Percentiles rank a stretch among this genome's conserved stretches.
Conservation (phyloP, 331 rosid genomes). For the Saraca asoca region DNA sequence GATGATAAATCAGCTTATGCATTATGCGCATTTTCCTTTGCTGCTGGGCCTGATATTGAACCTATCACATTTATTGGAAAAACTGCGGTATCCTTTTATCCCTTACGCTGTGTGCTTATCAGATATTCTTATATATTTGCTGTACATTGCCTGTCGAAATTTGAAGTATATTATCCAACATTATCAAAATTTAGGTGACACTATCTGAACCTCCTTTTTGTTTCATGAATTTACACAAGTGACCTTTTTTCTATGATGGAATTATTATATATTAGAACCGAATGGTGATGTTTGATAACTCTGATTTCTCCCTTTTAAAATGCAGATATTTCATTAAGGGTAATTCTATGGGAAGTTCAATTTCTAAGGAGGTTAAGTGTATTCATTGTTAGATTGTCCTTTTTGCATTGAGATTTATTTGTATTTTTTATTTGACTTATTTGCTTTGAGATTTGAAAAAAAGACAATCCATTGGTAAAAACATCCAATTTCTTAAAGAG, state of each 20-base stretch:
- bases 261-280: neutral
- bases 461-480: no score
- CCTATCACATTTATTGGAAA: slow-evolving; percentile 83
- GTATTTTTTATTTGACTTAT: no score
- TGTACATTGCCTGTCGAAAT: slow-evolving; percentile 8
- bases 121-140: slow-evolving; percentile 9
- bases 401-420: no score
- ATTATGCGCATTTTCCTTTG: slow-evolving; percentile 72
- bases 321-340: no score
- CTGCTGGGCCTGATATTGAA: slow-evolving; percentile 64
- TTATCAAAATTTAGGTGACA: neutral
- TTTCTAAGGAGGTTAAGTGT: no score
- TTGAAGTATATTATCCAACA: neutral
- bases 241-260: slow-evolving; percentile 5
- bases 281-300: neutral
- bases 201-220: neutral
- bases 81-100: slow-evolving; percentile 64
- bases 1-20: slow-evolving; percentile 96
- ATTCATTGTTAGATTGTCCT: no score
- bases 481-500: no score
- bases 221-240: slow-evolving; percentile 1
- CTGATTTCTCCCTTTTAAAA: neutral
- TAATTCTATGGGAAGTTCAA: no score
- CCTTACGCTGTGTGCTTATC: slow-evolving; percentile 10
- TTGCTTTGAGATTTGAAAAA: no score